These are phyloP conservation scores for Phytophthora sp. DNA, from an alignment of 352 stramenopile genomes.

Conservation along the genomic window DNA sequence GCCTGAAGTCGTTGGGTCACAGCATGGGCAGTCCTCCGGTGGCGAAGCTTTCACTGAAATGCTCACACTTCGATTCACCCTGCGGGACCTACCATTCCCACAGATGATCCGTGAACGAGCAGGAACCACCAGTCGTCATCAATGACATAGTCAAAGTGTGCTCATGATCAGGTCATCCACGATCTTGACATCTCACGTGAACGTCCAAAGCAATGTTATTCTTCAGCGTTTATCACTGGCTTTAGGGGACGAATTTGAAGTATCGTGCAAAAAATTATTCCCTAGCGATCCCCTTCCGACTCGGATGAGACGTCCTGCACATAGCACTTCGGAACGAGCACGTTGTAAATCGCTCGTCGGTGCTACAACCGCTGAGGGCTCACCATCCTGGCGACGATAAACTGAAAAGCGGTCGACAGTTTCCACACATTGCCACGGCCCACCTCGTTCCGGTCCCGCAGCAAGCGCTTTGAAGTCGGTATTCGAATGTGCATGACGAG, in stretches of 20 bases:
- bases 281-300: constrained; percentile 29
- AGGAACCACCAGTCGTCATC: too few relatives aligned
- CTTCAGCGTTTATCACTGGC: too few relatives aligned
- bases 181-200: too few relatives aligned
- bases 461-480: not conserved
- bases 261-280: too few relatives aligned
- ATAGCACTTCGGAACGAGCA: constrained; percentile 22
- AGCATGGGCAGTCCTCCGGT: not conserved
- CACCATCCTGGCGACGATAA: not conserved
- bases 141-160: too few relatives aligned
- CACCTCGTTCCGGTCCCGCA: not conserved
- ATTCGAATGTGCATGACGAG: not conserved
- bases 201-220: too few relatives aligned
- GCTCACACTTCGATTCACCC: too few relatives aligned
- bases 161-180: too few relatives aligned
- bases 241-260: too few relatives aligned
- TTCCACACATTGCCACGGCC: not conserved
- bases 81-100: too few relatives aligned
- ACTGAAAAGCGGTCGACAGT: not conserved
- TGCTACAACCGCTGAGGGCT: not conserved
- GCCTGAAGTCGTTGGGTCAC: not conserved
- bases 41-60: too few relatives aligned
- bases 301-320: constrained; percentile 19
- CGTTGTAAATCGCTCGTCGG: not conserved
- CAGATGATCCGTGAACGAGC: too few relatives aligned